A percentile compares a stretch with the other conserved stretches of the same genome.
Evolutionary conservation across 1,139 yeast species (phyloP).

Genomic region (Magnusiomyces fungicola): DNA sequence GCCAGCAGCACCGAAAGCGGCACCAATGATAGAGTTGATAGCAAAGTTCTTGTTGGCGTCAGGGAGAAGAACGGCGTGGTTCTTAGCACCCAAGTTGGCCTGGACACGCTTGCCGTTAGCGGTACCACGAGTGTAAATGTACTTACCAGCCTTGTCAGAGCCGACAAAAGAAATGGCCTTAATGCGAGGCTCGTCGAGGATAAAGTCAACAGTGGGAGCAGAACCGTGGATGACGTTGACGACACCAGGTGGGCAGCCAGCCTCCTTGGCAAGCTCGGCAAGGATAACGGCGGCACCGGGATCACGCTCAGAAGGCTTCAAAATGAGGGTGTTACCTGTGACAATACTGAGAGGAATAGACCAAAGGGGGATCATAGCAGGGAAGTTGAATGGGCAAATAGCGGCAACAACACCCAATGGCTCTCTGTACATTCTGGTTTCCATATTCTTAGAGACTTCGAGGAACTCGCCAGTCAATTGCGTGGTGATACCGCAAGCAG

Average conservation of each 20-base stretch:
- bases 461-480: slow-evolving; percentile 59
- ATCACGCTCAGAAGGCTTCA: slow-evolving; percentile 70
- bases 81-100: slow-evolving; percentile 73
- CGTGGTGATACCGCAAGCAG: slow-evolving; percentile 45
- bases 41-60: slow-evolving; percentile 65
- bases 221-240: slow-evolving; percentile 70
- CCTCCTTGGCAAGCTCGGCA: slow-evolving; percentile 66
- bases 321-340: slow-evolving; percentile 69
- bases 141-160: slow-evolving; percentile 68
- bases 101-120: slow-evolving; percentile 71
- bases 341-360: slow-evolving; percentile 67
- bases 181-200: slow-evolving; percentile 68
- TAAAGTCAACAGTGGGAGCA: slow-evolving; percentile 66
- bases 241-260: slow-evolving; percentile 76
- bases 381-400: slow-evolving; percentile 72
- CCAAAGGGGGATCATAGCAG: slow-evolving; percentile 86
- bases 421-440: slow-evolving; percentile 66
- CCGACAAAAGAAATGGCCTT: slow-evolving; percentile 77
- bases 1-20: slow-evolving; percentile 82
- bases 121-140: slow-evolving; percentile 60
- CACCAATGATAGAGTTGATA: slow-evolving; percentile 62
- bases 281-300: slow-evolving; percentile 77
- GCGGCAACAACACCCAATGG: slow-evolving; percentile 62
- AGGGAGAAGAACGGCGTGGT: slow-evolving; percentile 66
- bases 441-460: slow-evolving; percentile 72